These are phyloP conservation scores for Calocybe cyanea DNA, from an alignment of 768 basidiomycete species.

Conservation along the genomic window DNA sequence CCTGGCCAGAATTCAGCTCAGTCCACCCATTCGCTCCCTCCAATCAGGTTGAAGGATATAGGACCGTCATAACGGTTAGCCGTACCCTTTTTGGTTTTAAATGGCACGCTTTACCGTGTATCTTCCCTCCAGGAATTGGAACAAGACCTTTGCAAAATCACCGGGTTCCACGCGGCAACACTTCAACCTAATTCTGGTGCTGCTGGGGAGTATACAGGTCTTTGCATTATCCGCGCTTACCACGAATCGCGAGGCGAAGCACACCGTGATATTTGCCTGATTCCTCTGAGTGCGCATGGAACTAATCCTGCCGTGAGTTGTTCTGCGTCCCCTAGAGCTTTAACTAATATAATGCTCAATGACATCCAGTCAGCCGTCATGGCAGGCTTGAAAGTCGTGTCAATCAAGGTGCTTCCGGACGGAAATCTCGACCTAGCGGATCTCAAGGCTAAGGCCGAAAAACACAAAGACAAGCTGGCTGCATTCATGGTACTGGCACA, in stretches of 20 bases:
- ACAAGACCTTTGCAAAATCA: conserved; percentile 85
- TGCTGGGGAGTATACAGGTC: conserved; percentile 95
- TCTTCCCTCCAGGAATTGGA: conserved; percentile 69
- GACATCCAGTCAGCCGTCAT: conserved; percentile 79
- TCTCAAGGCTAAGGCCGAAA: conserved; percentile 80
- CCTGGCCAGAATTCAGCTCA: conserved; percentile 86
- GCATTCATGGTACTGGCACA: conserved; percentile 79
- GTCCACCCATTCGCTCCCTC: conserved; percentile 92
- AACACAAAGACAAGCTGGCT: conserved; percentile 88
- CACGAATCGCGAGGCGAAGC: conserved; percentile 84
- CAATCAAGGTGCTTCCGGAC: conserved; percentile 85
- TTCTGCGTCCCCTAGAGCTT: not conserved
- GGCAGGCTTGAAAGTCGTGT: conserved; percentile 94
- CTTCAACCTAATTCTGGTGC: conserved; percentile 99
- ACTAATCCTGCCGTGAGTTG: conserved; percentile 91
- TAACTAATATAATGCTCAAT: conserved; percentile 13
- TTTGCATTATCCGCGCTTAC: conserved; percentile 91
- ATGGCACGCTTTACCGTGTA: not conserved
- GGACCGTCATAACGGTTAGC: conserved; percentile 68
- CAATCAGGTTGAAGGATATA: conserved; percentile 89
- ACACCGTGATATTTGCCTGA: conserved; percentile 87
- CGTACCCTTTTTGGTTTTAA: not conserved
- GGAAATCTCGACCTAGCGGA: conserved; percentile 90
- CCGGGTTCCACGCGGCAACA: conserved; percentile 93
- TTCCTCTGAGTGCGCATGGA: conserved; percentile 95